phyloP scores from a whole-genome alignment of 495 filamentous ascomycete species.

The Rusavskia elegans region DNA sequence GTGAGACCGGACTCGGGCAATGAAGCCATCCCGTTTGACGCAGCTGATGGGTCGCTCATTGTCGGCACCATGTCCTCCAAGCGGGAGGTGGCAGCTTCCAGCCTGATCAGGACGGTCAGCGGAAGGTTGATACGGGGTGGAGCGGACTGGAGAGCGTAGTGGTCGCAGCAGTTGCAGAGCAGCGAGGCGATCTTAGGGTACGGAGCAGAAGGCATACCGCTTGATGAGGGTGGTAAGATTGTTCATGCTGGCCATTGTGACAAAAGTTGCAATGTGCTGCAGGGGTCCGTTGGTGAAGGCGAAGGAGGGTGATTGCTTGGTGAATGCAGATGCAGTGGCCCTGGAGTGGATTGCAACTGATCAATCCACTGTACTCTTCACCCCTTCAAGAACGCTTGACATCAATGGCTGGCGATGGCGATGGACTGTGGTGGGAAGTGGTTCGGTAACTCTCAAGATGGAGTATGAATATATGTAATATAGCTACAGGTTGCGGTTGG shows the following conservation, averaged over 20 bases:
- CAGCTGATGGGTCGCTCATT: conserved; percentile 40
- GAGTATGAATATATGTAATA: no score
- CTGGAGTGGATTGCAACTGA: background rate
- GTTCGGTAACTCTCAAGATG: no score
- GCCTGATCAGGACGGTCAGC: conserved; percentile 44
- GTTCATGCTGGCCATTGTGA: conserved; percentile 64
- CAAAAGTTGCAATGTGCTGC: background rate
- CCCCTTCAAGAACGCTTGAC: no score
- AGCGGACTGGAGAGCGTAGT: background rate
- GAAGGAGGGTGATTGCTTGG: background rate
- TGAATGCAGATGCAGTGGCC: background rate
- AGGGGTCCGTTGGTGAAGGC: background rate
- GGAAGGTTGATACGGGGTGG: background rate
- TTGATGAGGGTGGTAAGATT: conserved; percentile 96
- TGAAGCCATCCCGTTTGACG: conserved; percentile 18
- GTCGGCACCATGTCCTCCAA: conserved; percentile 88
- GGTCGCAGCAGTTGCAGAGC: background rate
- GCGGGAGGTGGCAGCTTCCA: conserved; percentile 92
- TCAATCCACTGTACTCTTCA: no score
- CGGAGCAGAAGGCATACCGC: conserved; percentile 43
- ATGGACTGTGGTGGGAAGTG: no score
- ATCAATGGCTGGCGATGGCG: no score
- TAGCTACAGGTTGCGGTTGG: no score
- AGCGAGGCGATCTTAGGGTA: background rate
- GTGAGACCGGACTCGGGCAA: conserved; percentile 17